Evolutionary conservation across 1,284 basidiomycete species (phyloP).

Genomic region (Trametes versicolor): DNA sequence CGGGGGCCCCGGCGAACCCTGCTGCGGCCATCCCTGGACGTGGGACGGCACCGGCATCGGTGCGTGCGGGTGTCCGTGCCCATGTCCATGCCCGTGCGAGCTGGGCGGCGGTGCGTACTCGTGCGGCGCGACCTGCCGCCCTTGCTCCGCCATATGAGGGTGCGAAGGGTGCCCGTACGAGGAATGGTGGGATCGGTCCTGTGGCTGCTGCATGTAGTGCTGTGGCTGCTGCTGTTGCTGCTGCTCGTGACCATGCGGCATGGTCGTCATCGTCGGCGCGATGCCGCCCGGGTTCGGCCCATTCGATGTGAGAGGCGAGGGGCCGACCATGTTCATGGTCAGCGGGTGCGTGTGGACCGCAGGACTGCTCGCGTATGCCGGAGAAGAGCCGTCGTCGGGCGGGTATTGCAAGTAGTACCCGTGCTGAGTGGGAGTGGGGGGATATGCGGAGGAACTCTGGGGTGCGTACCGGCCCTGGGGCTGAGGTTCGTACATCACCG

Average conservation of each 20-base stretch:
- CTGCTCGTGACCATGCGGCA: constrained; percentile 20
- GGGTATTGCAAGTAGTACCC: constrained; percentile 37
- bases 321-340: constrained; percentile 28
- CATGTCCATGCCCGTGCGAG: constrained; percentile 15
- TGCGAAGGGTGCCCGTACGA: constrained; percentile 15
- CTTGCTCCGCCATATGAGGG: constrained; percentile 14
- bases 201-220: constrained; percentile 18
- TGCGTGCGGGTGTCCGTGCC: constrained; percentile 19
- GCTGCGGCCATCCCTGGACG: constrained; percentile 28
- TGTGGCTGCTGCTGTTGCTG: constrained; percentile 17
- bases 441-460: constrained; percentile 34
- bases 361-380: constrained; percentile 30
- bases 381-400: constrained; percentile 21
- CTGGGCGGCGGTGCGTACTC: constrained; percentile 28
- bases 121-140: constrained; percentile 23
- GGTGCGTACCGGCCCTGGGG: constrained; percentile 23
- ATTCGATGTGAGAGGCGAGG: constrained; percentile 5
- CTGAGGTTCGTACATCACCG: constrained; percentile 34
- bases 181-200: constrained; percentile 15
- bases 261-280: constrained; percentile 26
- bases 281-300: constrained; percentile 14
- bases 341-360: constrained; percentile 24
- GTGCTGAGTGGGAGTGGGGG: constrained; percentile 25
- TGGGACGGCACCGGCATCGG: constrained; percentile 17
- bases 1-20: constrained; percentile 14